Evolutionary conservation across 2,329 filamentous ascomycete species (phyloP), one percentile per base, ranked within the genome.

Genomic region (Clarireedia homoeocarpa): DNA sequence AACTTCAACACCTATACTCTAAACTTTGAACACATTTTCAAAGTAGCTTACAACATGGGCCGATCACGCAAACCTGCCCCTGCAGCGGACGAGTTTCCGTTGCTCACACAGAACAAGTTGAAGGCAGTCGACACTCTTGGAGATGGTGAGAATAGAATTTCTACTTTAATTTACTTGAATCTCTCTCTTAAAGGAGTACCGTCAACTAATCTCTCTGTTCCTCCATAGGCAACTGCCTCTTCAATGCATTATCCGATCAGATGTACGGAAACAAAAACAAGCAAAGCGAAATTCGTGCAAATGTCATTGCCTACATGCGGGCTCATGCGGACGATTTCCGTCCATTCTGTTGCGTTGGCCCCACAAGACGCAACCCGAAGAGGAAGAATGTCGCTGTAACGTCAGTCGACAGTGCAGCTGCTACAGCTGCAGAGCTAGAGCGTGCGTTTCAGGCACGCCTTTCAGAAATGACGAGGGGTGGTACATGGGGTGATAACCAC

Each of bases 241-340:
- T 86, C 73, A 82, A 83, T 69, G 83, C 83, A 59, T 74, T 86
- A 40, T 83, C 81, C 61, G 82, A 86, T 67, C 83, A 88, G 73
- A 70, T 87, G 52, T 85, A 82, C 66, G 84, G 82, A 60, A 71
- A 79, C 65, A 79, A 83, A 65, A 72, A 75, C 58, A 73, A 78
- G 60, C 80, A 83, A 65, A 68, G 72, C 54, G 74, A 80, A 62
- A 82, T 88, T 63, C 83, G 85, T 51, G 71, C 74, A 49, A 72
- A 70, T 47, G 76, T 85, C 51, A 81, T 86, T 61, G 70, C 78
- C 57, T 81, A 86, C 68, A 85, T 88, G 75, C 77, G 77, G 58
- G 72, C 74, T 27, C 75, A 85, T 65, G 73, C 77, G 56, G 75
- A 77, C 52, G 80, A 85, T 65, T 88, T 85, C 71, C 84, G 83